phyloP scores from a whole-genome alignment of 345 rosid species.

The Gossypium rotundifolium region DNA sequence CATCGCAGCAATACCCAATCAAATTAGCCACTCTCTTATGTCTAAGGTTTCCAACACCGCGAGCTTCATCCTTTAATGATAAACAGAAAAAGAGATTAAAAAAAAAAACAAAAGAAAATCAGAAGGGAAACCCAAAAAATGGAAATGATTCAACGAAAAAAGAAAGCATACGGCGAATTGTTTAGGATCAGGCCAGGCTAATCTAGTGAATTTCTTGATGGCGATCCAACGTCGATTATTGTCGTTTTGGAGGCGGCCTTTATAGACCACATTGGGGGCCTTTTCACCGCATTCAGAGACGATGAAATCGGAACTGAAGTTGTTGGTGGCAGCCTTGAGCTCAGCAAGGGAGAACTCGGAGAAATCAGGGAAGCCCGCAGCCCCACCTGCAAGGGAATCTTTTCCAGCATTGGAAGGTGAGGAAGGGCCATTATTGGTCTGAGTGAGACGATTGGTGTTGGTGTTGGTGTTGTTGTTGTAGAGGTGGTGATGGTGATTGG shows the following conservation, averaged over 20 bases:
- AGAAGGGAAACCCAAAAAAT: conserved; percentile 20
- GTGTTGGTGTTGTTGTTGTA: conserved; percentile 1
- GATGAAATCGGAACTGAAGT: conserved; percentile 65
- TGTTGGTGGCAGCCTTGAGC: conserved; percentile 73
- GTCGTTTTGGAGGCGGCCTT: conserved; percentile 49
- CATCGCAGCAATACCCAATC: conserved; percentile 93
- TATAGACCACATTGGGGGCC: conserved; percentile 76
- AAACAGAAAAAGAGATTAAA: neutral
- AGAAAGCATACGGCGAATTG: conserved; percentile 59
- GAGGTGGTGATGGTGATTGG: conserved; percentile 10
- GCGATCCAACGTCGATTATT: conserved; percentile 59
- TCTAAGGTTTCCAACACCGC: conserved; percentile 72
- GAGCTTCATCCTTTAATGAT: conserved; percentile 62
- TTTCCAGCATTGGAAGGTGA: conserved; percentile 23
- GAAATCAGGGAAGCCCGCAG: conserved; percentile 32
- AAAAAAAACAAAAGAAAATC: neutral
- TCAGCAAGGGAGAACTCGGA: conserved; percentile 68
- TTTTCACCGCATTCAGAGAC: conserved; percentile 74
- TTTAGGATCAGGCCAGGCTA: conserved; percentile 89
- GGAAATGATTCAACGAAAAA: neutral
- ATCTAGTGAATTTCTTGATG: conserved; percentile 64
- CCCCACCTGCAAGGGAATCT: conserved; percentile 12
- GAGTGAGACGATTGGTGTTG: conserved; percentile 8
- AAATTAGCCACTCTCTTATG: conserved; percentile 69
- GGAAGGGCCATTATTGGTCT: conserved; percentile 17